These are phyloP conservation scores for Lentinula sp. DNA, from an alignment of 768 basidiomycete species.

Conservation along the genomic window DNA sequence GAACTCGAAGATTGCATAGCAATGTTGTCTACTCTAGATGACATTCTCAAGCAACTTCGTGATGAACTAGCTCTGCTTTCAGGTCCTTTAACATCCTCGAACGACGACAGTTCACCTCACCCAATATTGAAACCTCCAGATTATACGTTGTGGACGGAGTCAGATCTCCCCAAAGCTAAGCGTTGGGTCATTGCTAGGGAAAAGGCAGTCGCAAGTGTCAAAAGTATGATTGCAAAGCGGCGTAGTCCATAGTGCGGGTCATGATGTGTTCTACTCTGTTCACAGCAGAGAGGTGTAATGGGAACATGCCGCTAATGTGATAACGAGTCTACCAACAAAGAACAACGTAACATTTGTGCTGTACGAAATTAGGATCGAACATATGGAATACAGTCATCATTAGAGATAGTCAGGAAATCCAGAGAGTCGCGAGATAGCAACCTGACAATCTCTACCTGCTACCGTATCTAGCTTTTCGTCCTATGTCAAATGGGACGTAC, in stretches of 20 bases:
- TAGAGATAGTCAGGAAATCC: neutral
- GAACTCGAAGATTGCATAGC: constrained; percentile 59
- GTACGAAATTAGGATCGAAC: neutral
- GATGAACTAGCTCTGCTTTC: constrained; percentile 30
- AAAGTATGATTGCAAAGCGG: constrained; percentile 43
- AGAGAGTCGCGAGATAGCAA: neutral
- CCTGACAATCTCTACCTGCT: constrained; percentile 29
- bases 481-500: constrained; percentile 93
- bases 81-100: neutral
- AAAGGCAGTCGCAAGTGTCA: constrained; percentile 59
- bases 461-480: constrained; percentile 87
- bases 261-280: neutral
- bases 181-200: constrained; percentile 67
- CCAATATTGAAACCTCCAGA: constrained; percentile 26
- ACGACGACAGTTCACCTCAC: neutral
- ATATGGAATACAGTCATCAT: neutral
- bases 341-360: no score
- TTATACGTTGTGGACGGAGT: constrained; percentile 35
- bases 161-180: constrained; percentile 57
- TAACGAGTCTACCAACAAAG: neutral
- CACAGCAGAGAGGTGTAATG: neutral
- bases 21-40: constrained; percentile 56
- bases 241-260: neutral
- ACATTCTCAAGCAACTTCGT: constrained; percentile 52
- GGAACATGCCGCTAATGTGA: neutral